Evolutionary conservation across 768 basidiomycete genomes (phyloP), one percentile per base, ranked within the genome.

Genomic region (Tulasnella sp.): DNA sequence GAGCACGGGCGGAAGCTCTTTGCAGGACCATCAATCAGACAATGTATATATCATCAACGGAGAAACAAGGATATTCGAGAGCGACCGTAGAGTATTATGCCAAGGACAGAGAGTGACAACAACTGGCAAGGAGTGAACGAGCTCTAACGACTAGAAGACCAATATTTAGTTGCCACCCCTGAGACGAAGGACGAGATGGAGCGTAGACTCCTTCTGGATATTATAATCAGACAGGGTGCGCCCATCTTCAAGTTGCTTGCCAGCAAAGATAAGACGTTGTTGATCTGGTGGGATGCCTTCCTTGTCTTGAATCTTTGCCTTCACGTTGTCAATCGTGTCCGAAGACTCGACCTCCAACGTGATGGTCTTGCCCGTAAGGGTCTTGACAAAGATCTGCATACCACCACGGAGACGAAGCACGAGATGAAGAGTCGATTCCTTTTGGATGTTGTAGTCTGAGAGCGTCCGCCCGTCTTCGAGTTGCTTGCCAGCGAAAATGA

Each of bases 381-480:
- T 78, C 70, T 78, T 78, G 19, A 78, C 88, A 70, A 89, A 90
- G 74, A 90, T 90, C 76, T 91, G 90, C 90, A 91, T 90, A 64
- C 85, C 84, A 80, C 84, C 85, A 77, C 85, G 82, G 2, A 85
- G 80, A 73, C 84, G 81, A n/a, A 85, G 81, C 37, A 85, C 92
- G 49, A 84, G 79, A 71, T 82, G 82, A 58, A 84, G 81, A 39
- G 83, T 85, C 22, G 81, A 83, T 80, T 84, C 83, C 79, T 84
- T 83, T 79, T 84, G 84, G 68, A 85, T 84, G 81, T 85, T 85
- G 83, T 85, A 86, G 79, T 86, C 86, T 36, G 84, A 84, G 2
- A 96, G 87, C 0, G 95, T 97, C 67, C 96, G 91, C 2, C 96
- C 96, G 76, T 97, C 96, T 82, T 97, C 96, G 14, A 96, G 85